Evolutionary conservation across 192 early-diverging fungal species (phyloP).

Genomic region (Umbelopsis sp.): DNA sequence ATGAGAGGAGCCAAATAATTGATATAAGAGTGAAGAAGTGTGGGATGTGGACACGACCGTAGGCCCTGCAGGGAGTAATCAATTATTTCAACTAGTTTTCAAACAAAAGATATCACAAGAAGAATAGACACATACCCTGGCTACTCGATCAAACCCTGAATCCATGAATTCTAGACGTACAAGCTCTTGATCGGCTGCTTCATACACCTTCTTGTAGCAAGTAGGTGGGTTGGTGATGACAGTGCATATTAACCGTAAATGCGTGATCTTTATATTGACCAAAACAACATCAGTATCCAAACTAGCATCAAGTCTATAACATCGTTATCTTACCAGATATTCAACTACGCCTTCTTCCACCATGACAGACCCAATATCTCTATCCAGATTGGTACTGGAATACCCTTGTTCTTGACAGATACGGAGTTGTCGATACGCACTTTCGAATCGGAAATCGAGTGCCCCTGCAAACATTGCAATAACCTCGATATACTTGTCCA

Average conservation of each 20-base stretch:
- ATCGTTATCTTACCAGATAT: constrained; percentile 6
- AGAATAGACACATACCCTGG: constrained; percentile 1
- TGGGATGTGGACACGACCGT: constrained; percentile 22
- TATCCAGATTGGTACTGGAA: not conserved
- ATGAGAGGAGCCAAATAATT: constrained; percentile 17
- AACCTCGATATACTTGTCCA: constrained; percentile 25
- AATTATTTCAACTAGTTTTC: not conserved
- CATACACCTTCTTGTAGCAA: constrained; percentile 1
- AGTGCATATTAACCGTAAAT: constrained; percentile 20
- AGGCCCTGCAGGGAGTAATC: constrained; percentile 1
- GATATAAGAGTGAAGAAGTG: constrained; percentile 10
- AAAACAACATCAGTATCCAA: not conserved
- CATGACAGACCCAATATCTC: constrained; percentile 18
- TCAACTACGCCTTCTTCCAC: constrained; percentile 16
- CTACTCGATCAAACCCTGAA: constrained; percentile 21
- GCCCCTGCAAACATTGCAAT: constrained; percentile 20
- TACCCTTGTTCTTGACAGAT: constrained; percentile 7
- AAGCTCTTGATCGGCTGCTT: constrained; percentile 5
- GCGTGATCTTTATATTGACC: not conserved
- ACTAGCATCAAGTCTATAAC: not conserved
- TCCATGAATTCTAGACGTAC: constrained; percentile 19
- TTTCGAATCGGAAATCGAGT: constrained; percentile 25
- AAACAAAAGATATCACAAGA: no score
- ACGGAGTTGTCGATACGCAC: constrained; percentile 1
- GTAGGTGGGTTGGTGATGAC: constrained; percentile 23